These are phyloP conservation scores for Ophiostoma perfectum DNA, from an alignment of 2,329 filamentous ascomycete species.

Conservation along the genomic window DNA sequence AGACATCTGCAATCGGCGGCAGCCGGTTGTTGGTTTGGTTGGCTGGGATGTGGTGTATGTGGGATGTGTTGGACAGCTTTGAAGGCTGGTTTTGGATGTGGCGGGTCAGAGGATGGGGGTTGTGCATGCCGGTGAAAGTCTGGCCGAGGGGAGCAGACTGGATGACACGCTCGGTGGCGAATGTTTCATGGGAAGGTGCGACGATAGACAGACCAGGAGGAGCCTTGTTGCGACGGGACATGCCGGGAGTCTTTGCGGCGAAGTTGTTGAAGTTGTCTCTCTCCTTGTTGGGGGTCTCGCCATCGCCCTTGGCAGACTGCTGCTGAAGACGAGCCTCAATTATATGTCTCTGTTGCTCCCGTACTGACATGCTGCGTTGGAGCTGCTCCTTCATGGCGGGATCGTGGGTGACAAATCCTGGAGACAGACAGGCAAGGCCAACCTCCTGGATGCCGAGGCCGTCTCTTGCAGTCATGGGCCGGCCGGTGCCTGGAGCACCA, in stretches of 20 bases:
- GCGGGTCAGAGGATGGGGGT: conserved; percentile 68
- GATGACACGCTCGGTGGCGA: conserved; percentile 89
- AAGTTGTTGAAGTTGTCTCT: conserved; percentile 44
- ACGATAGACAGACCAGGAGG: conserved; percentile 90
- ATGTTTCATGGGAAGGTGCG: conserved; percentile 86
- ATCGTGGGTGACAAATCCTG: conserved; percentile 92
- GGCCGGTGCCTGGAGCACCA: conserved; percentile 54
- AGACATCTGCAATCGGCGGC: conserved; percentile 91
- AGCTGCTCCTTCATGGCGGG: conserved; percentile 95
- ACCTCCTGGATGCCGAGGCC: conserved; percentile 83
- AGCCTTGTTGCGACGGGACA: conserved; percentile 69
- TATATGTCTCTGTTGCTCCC: conserved; percentile 89
- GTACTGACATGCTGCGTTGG: conserved; percentile 85
- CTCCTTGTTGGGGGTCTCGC: conserved; percentile 53
- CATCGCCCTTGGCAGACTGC: conserved; percentile 73
- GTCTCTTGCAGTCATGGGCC: conserved; percentile 74
- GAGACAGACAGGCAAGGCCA: conserved; percentile 87
- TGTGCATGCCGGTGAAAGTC: conserved; percentile 86
- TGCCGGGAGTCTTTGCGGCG: conserved; percentile 65
- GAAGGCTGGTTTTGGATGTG: conserved; percentile 78
- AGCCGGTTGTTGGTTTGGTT: conserved; percentile 86
- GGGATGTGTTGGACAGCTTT: conserved; percentile 74
- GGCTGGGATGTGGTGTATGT: conserved; percentile 85
- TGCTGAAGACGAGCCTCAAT: conserved; percentile 89
- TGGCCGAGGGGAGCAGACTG: conserved; percentile 94